phyloP scores from a whole-genome alignment of 2,329 filamentous ascomycete genomes.

The Penicillium sp. region DNA sequence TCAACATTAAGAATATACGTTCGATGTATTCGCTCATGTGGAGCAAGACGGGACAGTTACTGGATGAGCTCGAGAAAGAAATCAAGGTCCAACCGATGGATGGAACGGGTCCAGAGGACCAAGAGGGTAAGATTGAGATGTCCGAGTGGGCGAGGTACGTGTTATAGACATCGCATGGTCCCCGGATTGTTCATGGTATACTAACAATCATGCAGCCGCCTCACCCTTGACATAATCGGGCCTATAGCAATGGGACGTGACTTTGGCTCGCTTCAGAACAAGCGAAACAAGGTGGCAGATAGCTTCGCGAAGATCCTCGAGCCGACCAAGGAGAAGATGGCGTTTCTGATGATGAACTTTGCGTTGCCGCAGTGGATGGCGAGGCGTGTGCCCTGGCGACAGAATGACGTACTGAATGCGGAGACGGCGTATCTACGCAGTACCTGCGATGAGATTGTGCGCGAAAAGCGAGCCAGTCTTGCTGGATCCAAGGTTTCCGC shows the following conservation, averaged over 20 bases:
- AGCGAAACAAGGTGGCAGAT: conserved; percentile 45
- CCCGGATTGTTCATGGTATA: background rate
- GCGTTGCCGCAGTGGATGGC: conserved; percentile 47
- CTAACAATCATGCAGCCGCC: conserved; percentile 29
- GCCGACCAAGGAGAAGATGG: conserved; percentile 37
- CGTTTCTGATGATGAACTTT: conserved; percentile 38
- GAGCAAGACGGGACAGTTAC: conserved; percentile 29
- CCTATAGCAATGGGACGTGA: conserved; percentile 50
- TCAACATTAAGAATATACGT: conserved; percentile 32
- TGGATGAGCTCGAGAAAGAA: conserved; percentile 30
- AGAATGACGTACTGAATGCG: conserved; percentile 26
- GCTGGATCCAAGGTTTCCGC: conserved; percentile 31
- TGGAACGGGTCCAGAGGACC: conserved; percentile 14
- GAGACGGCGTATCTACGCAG: conserved; percentile 27
- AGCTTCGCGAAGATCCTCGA: conserved; percentile 47
- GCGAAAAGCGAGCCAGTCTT: conserved; percentile 26
- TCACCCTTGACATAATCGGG: conserved; percentile 53
- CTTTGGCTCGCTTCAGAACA: conserved; percentile 46
- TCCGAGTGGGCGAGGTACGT: conserved; percentile 28
- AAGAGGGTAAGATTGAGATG: conserved; percentile 29
- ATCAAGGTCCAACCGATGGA: conserved; percentile 24
- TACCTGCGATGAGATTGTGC: conserved; percentile 30
- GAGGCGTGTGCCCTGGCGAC: conserved; percentile 36
- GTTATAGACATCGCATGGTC: background rate
- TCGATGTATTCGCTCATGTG: conserved; percentile 32